Evolutionary conservation across 108 stramenopile species (phyloP).

Genomic region (Chaetoceros muelleri): DNA sequence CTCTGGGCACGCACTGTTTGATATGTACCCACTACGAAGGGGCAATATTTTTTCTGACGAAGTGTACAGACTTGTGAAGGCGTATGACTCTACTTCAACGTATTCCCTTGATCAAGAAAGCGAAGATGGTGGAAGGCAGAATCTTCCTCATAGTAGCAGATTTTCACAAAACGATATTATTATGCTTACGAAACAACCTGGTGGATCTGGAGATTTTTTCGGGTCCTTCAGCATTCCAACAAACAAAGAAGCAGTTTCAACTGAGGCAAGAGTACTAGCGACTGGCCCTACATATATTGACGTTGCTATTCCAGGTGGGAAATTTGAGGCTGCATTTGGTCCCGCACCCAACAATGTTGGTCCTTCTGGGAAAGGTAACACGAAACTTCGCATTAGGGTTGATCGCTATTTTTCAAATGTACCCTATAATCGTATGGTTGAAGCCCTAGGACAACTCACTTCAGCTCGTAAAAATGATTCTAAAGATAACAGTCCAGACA

Average conservation of each 20-base stretch:
- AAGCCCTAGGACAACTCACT: constrained; percentile 57
- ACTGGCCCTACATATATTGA: constrained; percentile 71
- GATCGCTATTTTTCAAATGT: constrained; percentile 79
- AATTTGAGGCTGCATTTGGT: constrained; percentile 65
- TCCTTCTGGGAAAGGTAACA: constrained; percentile 30
- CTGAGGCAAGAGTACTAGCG: constrained; percentile 59
- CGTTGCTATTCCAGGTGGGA: constrained; percentile 52
- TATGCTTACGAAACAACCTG: constrained; percentile 63
- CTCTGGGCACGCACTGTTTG: constrained; percentile 59
- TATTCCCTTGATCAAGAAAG: constrained; percentile 6
- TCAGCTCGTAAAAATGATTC: constrained; percentile 31
- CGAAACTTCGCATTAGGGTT: constrained; percentile 44
- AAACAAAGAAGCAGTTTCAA: constrained; percentile 33
- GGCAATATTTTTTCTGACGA: constrained; percentile 80
- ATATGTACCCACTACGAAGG: constrained; percentile 55
- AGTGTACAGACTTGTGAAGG: constrained; percentile 70
- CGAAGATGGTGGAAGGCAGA: constrained; percentile 3
- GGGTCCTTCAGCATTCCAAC: constrained; percentile 37
- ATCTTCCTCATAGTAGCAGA: constrained; percentile 64
- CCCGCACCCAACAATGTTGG: constrained; percentile 51
- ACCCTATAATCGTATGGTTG: constrained; percentile 76
- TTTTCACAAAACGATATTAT: constrained; percentile 75
- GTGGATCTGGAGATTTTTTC: constrained; percentile 76
- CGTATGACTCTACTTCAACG: constrained; percentile 57
- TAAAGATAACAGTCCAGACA: constrained; percentile 5